Evolutionary conservation across 2,329 filamentous ascomycete genomes (phyloP).

Genomic region (Pseudogymnoascus sp.): DNA sequence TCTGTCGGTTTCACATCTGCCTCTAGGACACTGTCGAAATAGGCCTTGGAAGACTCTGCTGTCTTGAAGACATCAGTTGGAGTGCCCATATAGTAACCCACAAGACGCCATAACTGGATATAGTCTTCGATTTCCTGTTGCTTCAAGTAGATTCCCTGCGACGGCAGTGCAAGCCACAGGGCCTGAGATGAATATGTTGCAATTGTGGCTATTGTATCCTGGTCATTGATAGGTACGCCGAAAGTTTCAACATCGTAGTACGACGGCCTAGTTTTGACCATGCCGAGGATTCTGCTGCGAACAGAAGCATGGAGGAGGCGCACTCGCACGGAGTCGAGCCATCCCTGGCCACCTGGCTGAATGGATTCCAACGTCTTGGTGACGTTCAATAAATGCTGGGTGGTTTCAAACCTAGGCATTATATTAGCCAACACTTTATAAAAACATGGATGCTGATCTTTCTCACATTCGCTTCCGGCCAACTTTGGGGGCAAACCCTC

Average conservation of each 20-base stretch:
- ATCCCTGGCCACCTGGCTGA: conserved; percentile 58
- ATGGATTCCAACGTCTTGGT: conserved; percentile 56
- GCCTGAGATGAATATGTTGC: conserved; percentile 59
- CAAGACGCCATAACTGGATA: conserved; percentile 66
- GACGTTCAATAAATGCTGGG: conserved; percentile 66
- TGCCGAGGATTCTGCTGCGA: conserved; percentile 52
- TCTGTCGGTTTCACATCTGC: conserved; percentile 58
- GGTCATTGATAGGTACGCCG: conserved; percentile 65
- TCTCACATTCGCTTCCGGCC: conserved; percentile 52
- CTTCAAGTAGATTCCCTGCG: conserved; percentile 61
- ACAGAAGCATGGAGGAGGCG: conserved; percentile 61
- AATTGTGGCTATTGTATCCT: conserved; percentile 66
- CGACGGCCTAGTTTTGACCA: conserved; percentile 44
- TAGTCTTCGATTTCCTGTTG: conserved; percentile 58
- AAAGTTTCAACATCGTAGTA: conserved; percentile 53
- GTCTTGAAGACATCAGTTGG: conserved; percentile 53
- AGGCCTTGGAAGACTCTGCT: conserved; percentile 44
- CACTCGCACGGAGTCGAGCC: conserved; percentile 56
- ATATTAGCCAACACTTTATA: not conserved
- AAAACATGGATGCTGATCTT: conserved; percentile 15
- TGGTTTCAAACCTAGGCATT: conserved; percentile 49
- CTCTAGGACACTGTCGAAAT: conserved; percentile 59
- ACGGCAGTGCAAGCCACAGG: conserved; percentile 59
- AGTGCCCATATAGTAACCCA: conserved; percentile 62
- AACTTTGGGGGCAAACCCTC: conserved; percentile 61